A percentile compares a stretch with the other conserved stretches of the same genome.
phyloP scores from a whole-genome alignment of 129 eudicot species.

The Saposhnikovia divaricata region DNA sequence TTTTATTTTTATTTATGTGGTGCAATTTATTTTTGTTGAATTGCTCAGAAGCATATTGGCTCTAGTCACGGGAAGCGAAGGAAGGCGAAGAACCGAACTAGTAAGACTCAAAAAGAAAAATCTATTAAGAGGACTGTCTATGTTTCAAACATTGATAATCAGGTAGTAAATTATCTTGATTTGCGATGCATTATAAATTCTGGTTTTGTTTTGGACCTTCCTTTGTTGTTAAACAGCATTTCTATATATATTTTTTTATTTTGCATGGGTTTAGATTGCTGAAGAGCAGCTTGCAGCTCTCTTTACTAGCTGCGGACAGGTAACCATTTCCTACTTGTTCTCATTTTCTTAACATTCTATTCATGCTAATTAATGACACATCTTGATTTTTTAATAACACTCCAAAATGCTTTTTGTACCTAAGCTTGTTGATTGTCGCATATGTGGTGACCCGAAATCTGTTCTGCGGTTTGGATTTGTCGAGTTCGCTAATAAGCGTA shows the following conservation, averaged over 20 bases:
- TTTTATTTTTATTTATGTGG: neutral
- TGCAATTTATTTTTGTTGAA: neutral
- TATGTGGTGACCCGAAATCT: constrained; percentile 83
- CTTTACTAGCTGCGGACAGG: constrained; percentile 83
- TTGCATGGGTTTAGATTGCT: constrained; percentile 21
- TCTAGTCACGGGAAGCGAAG: constrained; percentile 52
- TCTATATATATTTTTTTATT: neutral
- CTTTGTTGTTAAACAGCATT: neutral
- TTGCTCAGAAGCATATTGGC: constrained; percentile 57
- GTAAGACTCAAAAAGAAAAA: constrained; percentile 66
- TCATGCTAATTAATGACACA: neutral
- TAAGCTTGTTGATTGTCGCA: constrained; percentile 93
- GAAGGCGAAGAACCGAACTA: constrained; percentile 48
- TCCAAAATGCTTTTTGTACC: neutral
- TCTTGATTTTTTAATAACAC: neutral
- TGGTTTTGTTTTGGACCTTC: neutral
- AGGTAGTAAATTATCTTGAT: constrained; percentile 33
- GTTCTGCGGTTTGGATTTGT: constrained; percentile 79
- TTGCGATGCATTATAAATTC: neutral
- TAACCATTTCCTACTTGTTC: constrained; percentile 13
- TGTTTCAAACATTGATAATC: constrained; percentile 88
- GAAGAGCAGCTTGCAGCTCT: constrained; percentile 87
- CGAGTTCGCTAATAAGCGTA: constrained; percentile 80
- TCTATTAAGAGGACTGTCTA: constrained; percentile 75
- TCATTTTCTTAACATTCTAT: neutral